These are phyloP conservation scores for Candida dajiaensis DNA, from an alignment of 805 yeast genomes.

Conservation along the genomic window DNA sequence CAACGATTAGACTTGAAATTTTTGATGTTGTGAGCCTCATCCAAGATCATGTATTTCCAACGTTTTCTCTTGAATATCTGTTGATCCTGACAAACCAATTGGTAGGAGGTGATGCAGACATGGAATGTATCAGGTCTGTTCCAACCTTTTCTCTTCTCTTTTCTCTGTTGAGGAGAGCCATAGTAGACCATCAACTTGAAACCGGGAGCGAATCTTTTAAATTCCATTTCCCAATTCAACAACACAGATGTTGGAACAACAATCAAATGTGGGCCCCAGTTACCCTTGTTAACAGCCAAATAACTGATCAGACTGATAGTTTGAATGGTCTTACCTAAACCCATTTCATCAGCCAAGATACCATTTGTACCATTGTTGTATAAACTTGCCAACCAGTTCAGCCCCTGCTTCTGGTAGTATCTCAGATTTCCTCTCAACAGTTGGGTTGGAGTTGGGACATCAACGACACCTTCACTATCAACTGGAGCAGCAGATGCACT, in stretches of 20 bases:
- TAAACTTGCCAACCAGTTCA: constrained; percentile 93
- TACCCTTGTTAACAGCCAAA: constrained; percentile 86
- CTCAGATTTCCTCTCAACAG: constrained; percentile 77
- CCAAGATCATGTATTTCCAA: constrained; percentile 96
- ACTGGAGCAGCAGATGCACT: constrained; percentile 16
- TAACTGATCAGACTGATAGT: constrained; percentile 83
- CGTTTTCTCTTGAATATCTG: constrained; percentile 84
- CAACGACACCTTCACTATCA: constrained; percentile 40
- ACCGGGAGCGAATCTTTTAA: constrained; percentile 97
- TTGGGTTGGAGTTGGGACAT: constrained; percentile 69
- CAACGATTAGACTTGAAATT: constrained; percentile 95
- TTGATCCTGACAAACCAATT: constrained; percentile 95
- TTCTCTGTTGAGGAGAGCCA: constrained; percentile 95
- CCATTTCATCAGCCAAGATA: constrained; percentile 98
- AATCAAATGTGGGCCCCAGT: constrained; percentile 98
- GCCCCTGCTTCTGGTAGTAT: constrained; percentile 91
- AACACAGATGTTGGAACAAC: constrained; percentile 97
- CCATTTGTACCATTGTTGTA: constrained; percentile 93
- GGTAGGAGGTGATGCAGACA: constrained; percentile 95
- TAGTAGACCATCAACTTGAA: constrained; percentile 92
- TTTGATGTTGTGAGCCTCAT: constrained; percentile 97
- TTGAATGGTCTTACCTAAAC: constrained; percentile 94
- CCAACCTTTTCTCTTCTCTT: constrained; percentile 96
- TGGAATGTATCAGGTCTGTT: constrained; percentile 93
- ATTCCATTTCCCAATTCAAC: constrained; percentile 99